Evolutionary conservation across 2,329 filamentous ascomycete genomes (phyloP), one percentile per base, ranked within the genome.

Genomic region (Phaeosphaeria sp.): DNA sequence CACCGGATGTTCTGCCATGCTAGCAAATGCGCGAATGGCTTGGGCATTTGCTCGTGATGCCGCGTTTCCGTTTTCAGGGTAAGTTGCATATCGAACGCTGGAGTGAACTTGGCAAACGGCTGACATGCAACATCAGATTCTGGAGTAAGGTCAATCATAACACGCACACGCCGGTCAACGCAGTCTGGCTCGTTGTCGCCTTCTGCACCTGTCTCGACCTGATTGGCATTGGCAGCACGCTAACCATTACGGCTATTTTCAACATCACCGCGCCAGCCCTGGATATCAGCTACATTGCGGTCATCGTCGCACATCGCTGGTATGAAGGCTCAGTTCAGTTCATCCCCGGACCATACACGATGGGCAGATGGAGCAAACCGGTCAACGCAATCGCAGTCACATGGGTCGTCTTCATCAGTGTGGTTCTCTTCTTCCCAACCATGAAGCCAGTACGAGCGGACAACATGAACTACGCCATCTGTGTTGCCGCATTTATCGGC

Each of bases 371-470:
- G 83, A 82, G 83, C 52, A 80, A 79, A 49, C 80, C 81, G 0
- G 72, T 88, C 51, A 89, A 88, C 61, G 76, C 77, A 6, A 73
- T 87, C 13, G 84, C 86, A 1, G 80, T 87, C n/a, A 72, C 76
- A 3, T 89, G 87, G 87, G 86, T 88, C 3, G 61, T 82, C 24
- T 87, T 89, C 66, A 88, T 89, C 62, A 87, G 84, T 64, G 78
- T 84, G 9, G 81, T 89, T n/a, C 75, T 89, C 18, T 86, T 82
- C 71, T 82, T 81, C 74, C 80, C 80, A 3, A 75, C 79, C 0
- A 64, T 73, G n/a, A 76, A 74, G 33, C 80, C 79, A 1, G 77
- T 82, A 17, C 80, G 75, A 2, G 64, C 75, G 0, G 70, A 71
- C 42, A 82, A 82, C 61, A 82, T 82, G 80, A 82, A 82, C 59